phyloP scores from a whole-genome alignment of 768 basidiomycete species.

The Pulveroboletus sp. region DNA sequence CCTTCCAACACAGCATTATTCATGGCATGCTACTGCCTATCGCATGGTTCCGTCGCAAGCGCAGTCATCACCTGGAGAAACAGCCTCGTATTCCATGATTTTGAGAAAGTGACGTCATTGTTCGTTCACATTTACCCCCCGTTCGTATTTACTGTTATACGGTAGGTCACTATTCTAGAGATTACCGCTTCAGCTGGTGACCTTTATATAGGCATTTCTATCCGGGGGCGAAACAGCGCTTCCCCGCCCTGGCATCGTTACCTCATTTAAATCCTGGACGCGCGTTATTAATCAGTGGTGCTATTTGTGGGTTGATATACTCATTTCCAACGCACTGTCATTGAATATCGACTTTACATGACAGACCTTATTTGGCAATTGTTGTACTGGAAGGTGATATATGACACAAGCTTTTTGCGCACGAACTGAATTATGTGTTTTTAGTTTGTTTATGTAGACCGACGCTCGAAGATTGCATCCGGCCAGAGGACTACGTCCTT shows the following conservation, averaged over 20 bases:
- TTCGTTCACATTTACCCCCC: conserved; percentile 96
- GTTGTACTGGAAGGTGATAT: conserved; percentile 81
- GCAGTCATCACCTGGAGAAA: conserved; percentile 99
- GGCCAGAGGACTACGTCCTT: conserved; percentile 90
- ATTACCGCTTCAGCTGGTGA: too few relatives aligned
- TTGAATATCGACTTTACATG: conserved; percentile 7
- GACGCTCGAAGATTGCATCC: conserved; percentile 84
- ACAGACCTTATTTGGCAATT: conserved; percentile 90
- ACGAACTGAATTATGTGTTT: conserved; percentile 2
- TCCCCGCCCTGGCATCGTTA: conserved; percentile 78
- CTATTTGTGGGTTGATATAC: conserved; percentile 61
- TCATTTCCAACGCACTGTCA: conserved; percentile 8
- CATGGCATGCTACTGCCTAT: conserved; percentile 88
- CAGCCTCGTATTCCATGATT: conserved; percentile 95
- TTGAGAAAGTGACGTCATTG: conserved; percentile 92
- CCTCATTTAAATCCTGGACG: conserved; percentile 63
- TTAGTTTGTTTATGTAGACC: conserved; percentile 83
- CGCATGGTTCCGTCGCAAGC: conserved; percentile 85
- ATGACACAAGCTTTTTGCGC: background rate
- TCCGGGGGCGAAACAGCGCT: conserved; percentile 70
- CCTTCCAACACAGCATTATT: conserved; percentile 77
- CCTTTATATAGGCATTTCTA: conserved; percentile 71
- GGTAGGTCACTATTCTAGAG: conserved; percentile 47
- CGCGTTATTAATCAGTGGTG: conserved; percentile 74
- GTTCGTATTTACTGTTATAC: conserved; percentile 85